Conservation (phyloP, 2,329 filamentous ascomycete genomes). For the Parasarocladium wereldwijsianum region DNA sequence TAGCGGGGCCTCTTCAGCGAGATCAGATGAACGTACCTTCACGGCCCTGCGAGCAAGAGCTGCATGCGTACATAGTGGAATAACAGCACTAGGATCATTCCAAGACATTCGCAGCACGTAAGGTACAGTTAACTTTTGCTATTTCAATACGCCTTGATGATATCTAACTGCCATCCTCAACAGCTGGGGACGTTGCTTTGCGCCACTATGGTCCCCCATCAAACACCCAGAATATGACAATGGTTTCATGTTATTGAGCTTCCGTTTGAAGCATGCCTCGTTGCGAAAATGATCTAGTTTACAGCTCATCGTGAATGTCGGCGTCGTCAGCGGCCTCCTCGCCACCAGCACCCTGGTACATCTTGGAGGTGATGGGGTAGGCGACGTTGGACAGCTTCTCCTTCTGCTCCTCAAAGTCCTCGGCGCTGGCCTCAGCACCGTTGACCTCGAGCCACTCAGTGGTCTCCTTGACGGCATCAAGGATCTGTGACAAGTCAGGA, state of each 20-base stretch:
- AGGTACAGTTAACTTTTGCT: no score
- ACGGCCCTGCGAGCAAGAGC: no score
- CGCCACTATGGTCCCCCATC: background rate
- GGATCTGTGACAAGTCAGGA: conserved; percentile 41
- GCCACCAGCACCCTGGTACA: conserved; percentile 57
- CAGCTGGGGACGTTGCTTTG: background rate
- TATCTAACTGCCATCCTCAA: conserved; percentile 2
- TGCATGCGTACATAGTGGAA: no score
- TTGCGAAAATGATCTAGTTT: conserved; percentile 25
- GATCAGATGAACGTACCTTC: no score
- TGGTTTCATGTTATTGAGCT: conserved; percentile 6
- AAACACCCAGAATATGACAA: conserved; percentile 6
- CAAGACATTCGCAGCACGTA: no score
- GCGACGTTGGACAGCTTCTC: conserved; percentile 96
- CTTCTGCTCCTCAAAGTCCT: conserved; percentile 99
- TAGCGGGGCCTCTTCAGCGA: no score
- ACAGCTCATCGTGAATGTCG: conserved; percentile 66
- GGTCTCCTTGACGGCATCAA: conserved; percentile 88
- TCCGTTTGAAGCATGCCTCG: conserved; percentile 4
- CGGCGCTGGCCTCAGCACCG: conserved; percentile 64
- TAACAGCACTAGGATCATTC: no score
- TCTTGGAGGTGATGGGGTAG: conserved; percentile 98
- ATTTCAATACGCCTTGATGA: no score
- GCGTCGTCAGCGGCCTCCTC: conserved; percentile 54
- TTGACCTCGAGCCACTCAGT: conserved; percentile 97